Percentiles rank a stretch among this genome's conserved stretches.
Evolutionary conservation across 1,139 yeast genomes (phyloP).

Genomic region (Geotrichum reessii): DNA sequence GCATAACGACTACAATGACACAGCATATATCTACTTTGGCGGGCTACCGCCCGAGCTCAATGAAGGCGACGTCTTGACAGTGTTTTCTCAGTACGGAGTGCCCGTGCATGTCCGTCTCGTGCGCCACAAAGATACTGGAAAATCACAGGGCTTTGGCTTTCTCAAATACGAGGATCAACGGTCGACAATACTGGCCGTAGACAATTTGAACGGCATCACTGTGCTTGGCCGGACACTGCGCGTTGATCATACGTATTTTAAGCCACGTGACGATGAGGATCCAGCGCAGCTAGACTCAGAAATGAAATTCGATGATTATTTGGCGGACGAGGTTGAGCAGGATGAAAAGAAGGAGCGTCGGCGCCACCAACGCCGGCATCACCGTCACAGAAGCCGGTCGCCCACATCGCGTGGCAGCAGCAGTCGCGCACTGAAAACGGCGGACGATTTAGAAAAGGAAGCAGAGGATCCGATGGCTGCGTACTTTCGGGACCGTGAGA

Average conservation of each 20-base stretch:
- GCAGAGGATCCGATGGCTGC: slow-evolving; percentile 16
- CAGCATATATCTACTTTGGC: slow-evolving; percentile 64
- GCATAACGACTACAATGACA: slow-evolving; percentile 79
- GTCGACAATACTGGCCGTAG: slow-evolving; percentile 80
- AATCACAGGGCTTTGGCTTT: slow-evolving; percentile 73
- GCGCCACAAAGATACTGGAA: slow-evolving; percentile 64
- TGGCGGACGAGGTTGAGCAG: slow-evolving; percentile 4
- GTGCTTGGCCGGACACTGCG: slow-evolving; percentile 53
- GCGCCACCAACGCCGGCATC: not conserved
- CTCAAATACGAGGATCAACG: slow-evolving; percentile 77
- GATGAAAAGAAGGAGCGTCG: slow-evolving; percentile 4
- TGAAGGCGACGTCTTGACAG: slow-evolving; percentile 67
- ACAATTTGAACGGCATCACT: slow-evolving; percentile 71
- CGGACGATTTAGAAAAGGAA: slow-evolving; percentile 13
- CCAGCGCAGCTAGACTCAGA: slow-evolving; percentile 7
- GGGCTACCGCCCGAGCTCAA: slow-evolving; percentile 59
- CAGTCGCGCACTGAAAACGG: not conserved
- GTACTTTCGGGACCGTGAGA: slow-evolving; percentile 9
- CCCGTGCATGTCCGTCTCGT: slow-evolving; percentile 73
- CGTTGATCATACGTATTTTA: slow-evolving; percentile 74
- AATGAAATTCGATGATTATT: slow-evolving; percentile 34
- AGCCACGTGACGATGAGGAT: slow-evolving; percentile 48
- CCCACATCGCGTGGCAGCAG: not conserved
- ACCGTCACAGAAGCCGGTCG: not conserved
- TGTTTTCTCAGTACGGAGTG: slow-evolving; percentile 86